Evolutionary conservation across 176 grass and related monocot genomes (phyloP).

Genomic region (Hsuehochloa calcarea): DNA sequence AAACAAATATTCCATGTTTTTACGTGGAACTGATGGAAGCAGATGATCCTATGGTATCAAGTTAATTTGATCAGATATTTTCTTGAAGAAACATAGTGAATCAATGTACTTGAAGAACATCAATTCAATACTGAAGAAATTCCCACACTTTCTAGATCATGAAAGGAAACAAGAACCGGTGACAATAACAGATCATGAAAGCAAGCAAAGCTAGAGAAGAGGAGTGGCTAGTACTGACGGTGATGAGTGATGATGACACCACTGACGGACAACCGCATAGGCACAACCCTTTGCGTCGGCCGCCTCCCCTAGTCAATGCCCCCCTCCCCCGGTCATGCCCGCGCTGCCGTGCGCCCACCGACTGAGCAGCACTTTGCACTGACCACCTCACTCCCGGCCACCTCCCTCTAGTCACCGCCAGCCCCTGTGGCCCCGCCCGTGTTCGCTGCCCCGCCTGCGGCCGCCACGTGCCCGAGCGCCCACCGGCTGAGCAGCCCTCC

Average conservation of each 20-base stretch:
- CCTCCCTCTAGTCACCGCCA: no score
- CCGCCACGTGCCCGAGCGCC: no score
- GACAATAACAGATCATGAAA: neutral
- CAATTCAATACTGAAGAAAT: neutral
- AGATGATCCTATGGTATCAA: neutral
- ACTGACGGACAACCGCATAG: conserved; percentile 35
- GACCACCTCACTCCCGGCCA: no score
- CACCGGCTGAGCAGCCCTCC: no score
- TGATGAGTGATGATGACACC: conserved; percentile 59
- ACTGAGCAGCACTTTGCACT: no score
- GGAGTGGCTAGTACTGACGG: conserved; percentile 36
- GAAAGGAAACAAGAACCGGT: neutral
- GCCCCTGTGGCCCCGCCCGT: no score
- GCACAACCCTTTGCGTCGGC: no score
- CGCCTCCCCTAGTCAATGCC: no score
- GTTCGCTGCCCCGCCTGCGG: no score
- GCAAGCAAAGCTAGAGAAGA: neutral
- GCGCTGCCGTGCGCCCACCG: no score
- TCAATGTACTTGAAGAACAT: neutral
- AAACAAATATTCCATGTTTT: neutral
- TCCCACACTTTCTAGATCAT: neutral
- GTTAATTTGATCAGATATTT: neutral
- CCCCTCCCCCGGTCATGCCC: no score
- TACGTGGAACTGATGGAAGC: neutral
- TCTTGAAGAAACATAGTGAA: conserved; percentile 5